Percentiles rank a stretch among this genome's conserved stretches.
Conservation (phyloP, 2,329 filamentous ascomycete species). For the Ceratocystis alfenasii region DNA sequence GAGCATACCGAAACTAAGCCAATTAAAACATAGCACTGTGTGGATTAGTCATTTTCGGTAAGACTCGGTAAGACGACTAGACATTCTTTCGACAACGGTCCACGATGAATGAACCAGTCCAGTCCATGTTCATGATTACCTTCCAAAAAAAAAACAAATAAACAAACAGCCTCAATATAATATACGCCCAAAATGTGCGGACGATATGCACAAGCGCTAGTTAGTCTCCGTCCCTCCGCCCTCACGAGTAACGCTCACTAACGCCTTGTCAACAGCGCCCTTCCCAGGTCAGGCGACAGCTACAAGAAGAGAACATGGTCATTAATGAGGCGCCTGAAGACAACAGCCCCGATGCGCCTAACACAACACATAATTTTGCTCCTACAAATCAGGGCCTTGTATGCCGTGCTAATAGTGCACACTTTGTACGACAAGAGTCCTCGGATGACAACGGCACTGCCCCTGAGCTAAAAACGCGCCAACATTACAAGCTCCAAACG, state of each 20-base stretch:
- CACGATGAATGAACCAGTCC: neutral
- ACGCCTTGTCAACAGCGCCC: constrained; percentile 45
- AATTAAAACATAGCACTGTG: neutral
- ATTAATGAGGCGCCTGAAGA: constrained; percentile 62
- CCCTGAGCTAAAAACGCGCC: constrained; percentile 24
- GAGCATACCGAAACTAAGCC: constrained; percentile 6
- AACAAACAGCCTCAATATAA: no score
- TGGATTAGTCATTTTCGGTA: constrained; percentile 12
- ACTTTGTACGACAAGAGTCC: constrained; percentile 34
- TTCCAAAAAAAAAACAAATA: no score
- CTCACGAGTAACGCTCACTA: constrained; percentile 27
- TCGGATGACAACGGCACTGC: constrained; percentile 30
- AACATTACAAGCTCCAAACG: constrained; percentile 68
- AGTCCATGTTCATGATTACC: neutral
- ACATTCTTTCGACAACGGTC: neutral
- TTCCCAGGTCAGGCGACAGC: constrained; percentile 59
- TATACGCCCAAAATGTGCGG: constrained; percentile 29
- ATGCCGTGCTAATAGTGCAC: constrained; percentile 51
- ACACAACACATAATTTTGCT: constrained; percentile 84
- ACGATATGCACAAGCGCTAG: constrained; percentile 30
- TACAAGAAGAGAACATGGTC: constrained; percentile 62
- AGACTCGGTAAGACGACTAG: neutral
- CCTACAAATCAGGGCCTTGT: constrained; percentile 77
- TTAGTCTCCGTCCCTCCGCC: constrained; percentile 24
- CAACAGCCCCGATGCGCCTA: constrained; percentile 45